These are phyloP conservation scores for Salix brachista DNA, from an alignment of 345 rosid genomes.

Conservation along the genomic window DNA sequence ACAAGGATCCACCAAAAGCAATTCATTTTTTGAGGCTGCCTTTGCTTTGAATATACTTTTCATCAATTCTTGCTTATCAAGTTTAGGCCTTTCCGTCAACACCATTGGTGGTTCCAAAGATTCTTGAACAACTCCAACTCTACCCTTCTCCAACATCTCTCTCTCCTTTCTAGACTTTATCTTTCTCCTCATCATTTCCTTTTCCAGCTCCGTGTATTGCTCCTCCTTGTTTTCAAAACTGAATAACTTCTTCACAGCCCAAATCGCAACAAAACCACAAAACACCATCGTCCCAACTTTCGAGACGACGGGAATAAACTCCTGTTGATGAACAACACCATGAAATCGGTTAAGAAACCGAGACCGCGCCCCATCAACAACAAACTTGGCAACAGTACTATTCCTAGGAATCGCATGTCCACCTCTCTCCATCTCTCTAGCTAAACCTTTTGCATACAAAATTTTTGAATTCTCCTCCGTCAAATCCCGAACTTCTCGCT, in stretches of 20 bases:
- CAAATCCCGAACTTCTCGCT: slow-evolving; percentile 30
- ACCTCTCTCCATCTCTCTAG: slow-evolving; percentile 61
- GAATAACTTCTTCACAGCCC: slow-evolving; percentile 47
- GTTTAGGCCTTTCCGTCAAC: slow-evolving; percentile 47
- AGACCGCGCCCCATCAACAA: slow-evolving; percentile 35
- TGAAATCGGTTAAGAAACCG: slow-evolving; percentile 36
- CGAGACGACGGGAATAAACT: slow-evolving; percentile 37
- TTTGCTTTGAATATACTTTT: slow-evolving; percentile 44
- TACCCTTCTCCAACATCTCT: slow-evolving; percentile 42
- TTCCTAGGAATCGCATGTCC: slow-evolving; percentile 53
- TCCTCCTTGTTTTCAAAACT: slow-evolving; percentile 35
- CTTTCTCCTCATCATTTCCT: slow-evolving; percentile 90
- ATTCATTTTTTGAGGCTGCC: slow-evolving; percentile 25
- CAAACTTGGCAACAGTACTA: slow-evolving; percentile 64
- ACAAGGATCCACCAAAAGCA: slow-evolving; percentile 30
- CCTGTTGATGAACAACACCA: slow-evolving; percentile 29
- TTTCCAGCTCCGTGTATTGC: slow-evolving; percentile 52
- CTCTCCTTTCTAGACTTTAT: slow-evolving; percentile 56
- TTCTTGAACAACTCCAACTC: slow-evolving; percentile 51
- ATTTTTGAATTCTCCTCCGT: slow-evolving; percentile 38
- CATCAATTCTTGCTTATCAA: slow-evolving; percentile 55
- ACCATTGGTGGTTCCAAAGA: slow-evolving; percentile 21
- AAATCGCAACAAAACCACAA: slow-evolving; percentile 48
- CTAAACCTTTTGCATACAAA: slow-evolving; percentile 52
- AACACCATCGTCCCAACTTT: slow-evolving; percentile 45